These are phyloP conservation scores for Nemania sp. DNA, from an alignment of 2,329 filamentous ascomycete genomes.

Conservation along the genomic window DNA sequence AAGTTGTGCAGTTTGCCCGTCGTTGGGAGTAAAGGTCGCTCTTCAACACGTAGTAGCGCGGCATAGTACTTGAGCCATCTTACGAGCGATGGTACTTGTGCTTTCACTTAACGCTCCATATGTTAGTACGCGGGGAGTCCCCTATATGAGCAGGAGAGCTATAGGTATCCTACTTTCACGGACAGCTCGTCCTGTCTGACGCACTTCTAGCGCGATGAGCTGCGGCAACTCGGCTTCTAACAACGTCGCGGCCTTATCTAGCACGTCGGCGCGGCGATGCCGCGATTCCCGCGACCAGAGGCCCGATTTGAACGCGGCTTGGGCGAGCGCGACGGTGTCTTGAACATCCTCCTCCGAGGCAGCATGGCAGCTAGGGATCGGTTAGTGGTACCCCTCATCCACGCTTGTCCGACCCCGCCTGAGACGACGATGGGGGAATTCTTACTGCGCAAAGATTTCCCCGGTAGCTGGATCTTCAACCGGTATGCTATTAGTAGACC, in stretches of 20 bases:
- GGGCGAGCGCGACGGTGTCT: constrained; percentile 56
- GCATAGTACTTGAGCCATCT: constrained; percentile 81
- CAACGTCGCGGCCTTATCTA: constrained; percentile 69
- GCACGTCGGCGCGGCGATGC: constrained; percentile 69
- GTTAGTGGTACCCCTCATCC: background rate
- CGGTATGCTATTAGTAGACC: constrained; percentile 56
- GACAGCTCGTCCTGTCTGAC: constrained; percentile 74
- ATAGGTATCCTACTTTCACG: constrained; percentile 63
- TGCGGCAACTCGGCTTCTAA: constrained; percentile 64
- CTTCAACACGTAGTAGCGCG: constrained; percentile 73
- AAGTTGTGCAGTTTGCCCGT: constrained; percentile 70
- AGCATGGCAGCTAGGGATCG: constrained; percentile 57
- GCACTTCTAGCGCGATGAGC: constrained; percentile 73
- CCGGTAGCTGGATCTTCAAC: constrained; percentile 67
- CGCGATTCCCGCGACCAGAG: constrained; percentile 68
- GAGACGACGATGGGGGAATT: background rate
- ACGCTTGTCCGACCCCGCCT: background rate
- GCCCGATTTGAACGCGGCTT: constrained; percentile 62
- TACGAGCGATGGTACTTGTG: constrained; percentile 73
- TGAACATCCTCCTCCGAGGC: constrained; percentile 61
- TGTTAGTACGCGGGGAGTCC: background rate
- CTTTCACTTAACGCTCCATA: constrained; percentile 60
- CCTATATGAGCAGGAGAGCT: background rate
- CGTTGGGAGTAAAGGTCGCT: constrained; percentile 74
- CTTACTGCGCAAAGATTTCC: constrained; percentile 63